Evolutionary conservation across 306 rosid genomes (phyloP).

Genomic region (Prunus salicina): DNA sequence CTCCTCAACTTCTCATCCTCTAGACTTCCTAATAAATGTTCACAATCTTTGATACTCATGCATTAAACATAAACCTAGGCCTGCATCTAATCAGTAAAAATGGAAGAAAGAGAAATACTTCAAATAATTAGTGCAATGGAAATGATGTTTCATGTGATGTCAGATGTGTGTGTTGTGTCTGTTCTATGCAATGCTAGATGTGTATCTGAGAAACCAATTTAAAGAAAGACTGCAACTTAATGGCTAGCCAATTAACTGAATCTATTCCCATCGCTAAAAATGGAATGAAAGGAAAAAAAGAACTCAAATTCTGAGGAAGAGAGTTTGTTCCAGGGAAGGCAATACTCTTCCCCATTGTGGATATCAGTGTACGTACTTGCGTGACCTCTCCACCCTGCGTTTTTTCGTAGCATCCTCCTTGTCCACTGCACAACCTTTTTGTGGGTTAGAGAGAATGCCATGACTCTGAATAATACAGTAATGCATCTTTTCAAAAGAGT

Average conservation of each 20-base stretch:
- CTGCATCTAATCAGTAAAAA: not conserved
- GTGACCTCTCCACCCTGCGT: constrained; percentile 91
- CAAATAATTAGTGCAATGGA: too few relatives aligned
- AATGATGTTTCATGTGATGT: too few relatives aligned
- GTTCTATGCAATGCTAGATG: too few relatives aligned
- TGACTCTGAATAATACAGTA: not conserved
- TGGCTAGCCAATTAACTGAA: not conserved
- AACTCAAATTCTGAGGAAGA: not conserved
- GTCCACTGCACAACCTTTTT: constrained; percentile 55
- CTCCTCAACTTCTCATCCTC: not conserved
- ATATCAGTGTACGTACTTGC: constrained; percentile 59
- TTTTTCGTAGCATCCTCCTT: constrained; percentile 84
- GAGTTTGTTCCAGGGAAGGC: not conserved
- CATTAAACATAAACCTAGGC: too few relatives aligned
- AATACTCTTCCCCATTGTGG: constrained; percentile 6
- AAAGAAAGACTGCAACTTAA: not conserved
- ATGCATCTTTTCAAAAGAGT: not conserved
- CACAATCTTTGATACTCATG: not conserved
- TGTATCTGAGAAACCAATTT: too few relatives aligned
- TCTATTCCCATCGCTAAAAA: not conserved
- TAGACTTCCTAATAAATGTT: not conserved
- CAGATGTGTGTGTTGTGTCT: too few relatives aligned
- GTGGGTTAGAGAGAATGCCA: constrained; percentile 18
- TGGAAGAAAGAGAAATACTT: not conserved
- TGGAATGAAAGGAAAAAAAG: not conserved